Evolutionary conservation across 2,329 filamentous ascomycete genomes (phyloP).

Genomic region (Monosporascus sp.): DNA sequence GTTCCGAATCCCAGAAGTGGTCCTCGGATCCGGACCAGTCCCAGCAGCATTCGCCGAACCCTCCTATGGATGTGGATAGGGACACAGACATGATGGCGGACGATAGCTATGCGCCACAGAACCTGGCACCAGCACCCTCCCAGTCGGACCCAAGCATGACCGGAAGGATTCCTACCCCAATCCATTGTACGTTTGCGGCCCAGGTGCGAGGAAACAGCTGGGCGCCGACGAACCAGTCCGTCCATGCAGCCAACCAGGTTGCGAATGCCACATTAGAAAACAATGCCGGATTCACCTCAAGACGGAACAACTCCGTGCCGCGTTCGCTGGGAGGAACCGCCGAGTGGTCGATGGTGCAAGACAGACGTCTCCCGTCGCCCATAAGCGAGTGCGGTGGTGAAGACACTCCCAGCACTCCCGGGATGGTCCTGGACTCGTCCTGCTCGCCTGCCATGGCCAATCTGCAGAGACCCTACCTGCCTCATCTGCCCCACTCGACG

Average conservation of each 20-base stretch:
- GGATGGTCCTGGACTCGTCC: slow-evolving; percentile 34
- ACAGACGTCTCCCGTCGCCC: slow-evolving; percentile 52
- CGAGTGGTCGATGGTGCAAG: slow-evolving; percentile 50
- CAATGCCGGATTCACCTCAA: slow-evolving; percentile 9
- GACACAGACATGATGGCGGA: slow-evolving; percentile 51
- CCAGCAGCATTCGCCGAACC: slow-evolving; percentile 17
- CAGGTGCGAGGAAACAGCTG: slow-evolving; percentile 51
- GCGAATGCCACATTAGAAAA: slow-evolving; percentile 35
- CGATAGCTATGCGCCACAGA: slow-evolving; percentile 17
- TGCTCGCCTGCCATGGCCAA: slow-evolving; percentile 24
- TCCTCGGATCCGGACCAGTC: slow-evolving; percentile 20
- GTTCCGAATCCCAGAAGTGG: slow-evolving; percentile 37
- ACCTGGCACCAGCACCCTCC: slow-evolving; percentile 25
- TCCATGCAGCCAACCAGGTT: slow-evolving; percentile 28
- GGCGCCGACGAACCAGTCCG: slow-evolving; percentile 32
- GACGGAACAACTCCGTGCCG: slow-evolving; percentile 41
- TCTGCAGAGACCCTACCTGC: slow-evolving; percentile 29
- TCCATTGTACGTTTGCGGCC: slow-evolving; percentile 53
- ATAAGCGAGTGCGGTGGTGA: slow-evolving; percentile 51
- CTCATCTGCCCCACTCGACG: slow-evolving; percentile 29
- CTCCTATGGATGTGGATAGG: slow-evolving; percentile 30
- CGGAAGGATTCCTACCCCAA: slow-evolving; percentile 54
- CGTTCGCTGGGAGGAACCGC: slow-evolving; percentile 39
- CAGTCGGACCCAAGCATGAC: slow-evolving; percentile 32
- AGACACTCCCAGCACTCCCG: slow-evolving; percentile 33